Base-by-base conservation (phyloP, 1,284 basidiomycete species). In the Ceratobasidium sp. region DNA sequence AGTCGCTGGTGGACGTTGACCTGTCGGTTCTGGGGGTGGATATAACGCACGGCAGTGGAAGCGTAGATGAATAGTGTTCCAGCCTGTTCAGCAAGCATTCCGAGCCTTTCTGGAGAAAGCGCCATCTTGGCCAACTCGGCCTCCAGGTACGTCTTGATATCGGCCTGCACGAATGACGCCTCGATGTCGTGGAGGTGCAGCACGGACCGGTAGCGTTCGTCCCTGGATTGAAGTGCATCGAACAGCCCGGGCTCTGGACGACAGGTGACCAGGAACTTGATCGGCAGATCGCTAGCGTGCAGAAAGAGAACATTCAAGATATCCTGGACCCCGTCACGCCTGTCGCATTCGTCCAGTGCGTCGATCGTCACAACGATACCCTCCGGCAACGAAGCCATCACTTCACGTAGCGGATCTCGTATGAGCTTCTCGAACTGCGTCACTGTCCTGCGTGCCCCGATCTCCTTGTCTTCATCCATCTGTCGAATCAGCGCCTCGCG, bases 141-240 rank as follows among this genome's bases (percentile, higher is more conserved):
- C 11, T n/a, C 30, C 38, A 62, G 59, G 23, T 59, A 59, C 13
- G 35, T 38, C 26, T 6, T 21, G 23, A 62, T 46, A 41, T 59
- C 57, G 3, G 59, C 26, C 28, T 46, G 59, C 18, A 62, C 59
- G 3, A 44, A 7, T 6, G 43, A 62, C 2, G 18, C 16, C 18
- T 62, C 59, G 41, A 62, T 62, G 41, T 62, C 59, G 21, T 62
- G 59, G 2, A 62, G 26, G 21, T 62, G 59, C 6, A 46, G 32
- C 21, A 54, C 13, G 6, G 13, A 21, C 3, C 26, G 26, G 21
- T 9, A 30, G 8, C 23, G 6, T 6, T 9, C 21, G n/a, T 28
- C 50, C 2, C 13, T 3, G 4, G 5, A 30, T 30, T 23, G 26
- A 7, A 54, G 4, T 54, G 7, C 14, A 21, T 54, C 21, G 21